Base-by-base conservation (phyloP, 345 rosid species). In the Pelargonium nanum region DNA sequence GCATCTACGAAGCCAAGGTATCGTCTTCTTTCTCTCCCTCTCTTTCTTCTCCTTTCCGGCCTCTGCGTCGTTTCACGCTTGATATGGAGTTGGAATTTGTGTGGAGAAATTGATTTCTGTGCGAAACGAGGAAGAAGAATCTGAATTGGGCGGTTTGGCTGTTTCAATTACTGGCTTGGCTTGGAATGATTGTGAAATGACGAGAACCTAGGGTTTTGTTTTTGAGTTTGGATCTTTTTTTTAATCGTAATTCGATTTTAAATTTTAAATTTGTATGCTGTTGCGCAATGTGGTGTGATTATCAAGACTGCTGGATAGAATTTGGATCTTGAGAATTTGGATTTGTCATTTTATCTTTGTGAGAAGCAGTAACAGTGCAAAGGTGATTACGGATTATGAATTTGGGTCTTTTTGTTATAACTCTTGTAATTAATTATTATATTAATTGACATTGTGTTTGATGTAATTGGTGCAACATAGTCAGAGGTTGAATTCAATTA, bases 1-100 rank as follows among this genome's bases (percentile, higher is more conserved):
- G 91, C 77, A 79, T 89, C 76, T 89, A 89, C 72, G 87, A 84
- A 68, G 94, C 96, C 67, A 89, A 89, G 94, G 96, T 78, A 81
- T 23, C 34, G 52, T 59, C 64, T 44, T 69, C 65, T 61, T 53
- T 53, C 34, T 22, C 32, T 45, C 30, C 19, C 62, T 59, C 48
- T 52, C 22, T 53, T 24, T 55, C 22, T 53, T 32, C 63, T 56
- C 26, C 2, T 4, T 13, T 55, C 26, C 17, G n/a, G 57, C 26
- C 22, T 55, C 48, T 40, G 9, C 15, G 16, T 15, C 2, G 6
- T 40, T 40, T 40, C 48, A 17, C 10, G 48, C 48, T 40, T 40
- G 48, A 2, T 12, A 0, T 17, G 9, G 13, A 40, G 48, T 40
- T 40, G 48, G 2, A 40, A 40, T 40, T 40, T 40, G 48, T 40